Base-by-base conservation (phyloP, 208 protist genomes). In the Leishmania amazonensis region DNA sequence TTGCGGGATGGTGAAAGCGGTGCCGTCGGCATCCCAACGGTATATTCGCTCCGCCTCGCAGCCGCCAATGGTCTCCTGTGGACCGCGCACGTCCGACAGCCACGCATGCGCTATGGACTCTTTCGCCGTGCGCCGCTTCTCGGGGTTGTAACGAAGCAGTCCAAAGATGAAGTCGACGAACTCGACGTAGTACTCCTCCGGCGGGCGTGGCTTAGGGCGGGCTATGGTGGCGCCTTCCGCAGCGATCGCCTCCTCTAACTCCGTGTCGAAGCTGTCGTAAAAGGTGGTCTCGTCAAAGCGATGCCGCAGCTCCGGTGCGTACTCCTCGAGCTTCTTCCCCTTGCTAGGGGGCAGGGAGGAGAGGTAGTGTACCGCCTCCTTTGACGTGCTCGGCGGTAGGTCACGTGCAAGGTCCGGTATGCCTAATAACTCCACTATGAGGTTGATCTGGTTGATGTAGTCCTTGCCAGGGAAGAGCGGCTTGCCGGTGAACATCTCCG, bases 131-230 rank as follows among this genome's bases (percentile, higher is more conserved):
- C 98, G 90, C 54, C 99, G 94, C 85, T 98, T 93, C 38, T 71
- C 75, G 28, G 99, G 98, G 79, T 99, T 94, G 90, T 99, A 99
- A 45, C 58, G 28, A 38, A 99, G 91, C 82, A 99, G 90, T 28
- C 88, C 84, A 7, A 95, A 87, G 38, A 99, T 51, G 67, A 99
- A 95, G 75, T 99, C 91, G 21, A 92, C 92, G 71, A 96, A 98
- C n/a, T 89, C 57, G 4, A 60, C 81, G 75, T 91, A 94, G 81
- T 89, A 87, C 75, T 93, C 86, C 73, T 80, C 84, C 9, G 77
- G 80, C 15, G 80, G 64, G 28, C 65, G 75, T 21, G 68, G 57
- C 70, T 81, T 75, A 15, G 76, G 57, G 9, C 40, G 72, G 21
- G 77, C 76, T 13, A 82, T 58, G 1, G 53, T 81, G 21, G 45